Conservation (phyloP, 176 grass and related monocot genomes). For the Oryza rufipogon region DNA sequence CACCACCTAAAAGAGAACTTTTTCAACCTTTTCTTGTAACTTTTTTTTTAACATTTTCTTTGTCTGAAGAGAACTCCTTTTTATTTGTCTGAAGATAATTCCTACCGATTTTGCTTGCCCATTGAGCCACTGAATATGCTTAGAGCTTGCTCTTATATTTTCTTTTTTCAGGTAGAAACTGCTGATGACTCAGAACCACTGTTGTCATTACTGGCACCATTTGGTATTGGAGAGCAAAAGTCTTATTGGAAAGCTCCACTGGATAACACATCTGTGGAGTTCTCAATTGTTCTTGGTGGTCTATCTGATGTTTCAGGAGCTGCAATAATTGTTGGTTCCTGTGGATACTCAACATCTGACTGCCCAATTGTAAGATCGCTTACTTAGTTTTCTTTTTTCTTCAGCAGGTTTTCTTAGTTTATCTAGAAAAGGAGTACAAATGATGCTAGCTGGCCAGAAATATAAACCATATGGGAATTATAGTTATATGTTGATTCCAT, state of each 20-base stretch:
- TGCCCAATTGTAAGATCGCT: conserved; percentile 81
- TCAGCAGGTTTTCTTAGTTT: conserved; percentile 29
- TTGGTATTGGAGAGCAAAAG: conserved; percentile 66
- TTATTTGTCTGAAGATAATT: conserved; percentile 23
- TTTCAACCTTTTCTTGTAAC: not conserved
- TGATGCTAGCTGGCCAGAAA: conserved; percentile 1
- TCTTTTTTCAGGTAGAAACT: conserved; percentile 72
- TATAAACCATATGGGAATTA: not conserved
- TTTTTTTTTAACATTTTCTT: conserved; percentile 5
- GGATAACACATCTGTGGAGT: conserved; percentile 66
- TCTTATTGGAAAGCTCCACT: conserved; percentile 90
- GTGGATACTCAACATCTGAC: conserved; percentile 81
- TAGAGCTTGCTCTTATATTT: conserved; percentile 30
- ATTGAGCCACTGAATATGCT: conserved; percentile 13
- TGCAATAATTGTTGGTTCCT: conserved; percentile 84
- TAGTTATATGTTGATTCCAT: conserved; percentile 11
- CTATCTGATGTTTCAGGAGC: conserved; percentile 93
- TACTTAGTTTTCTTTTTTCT: conserved; percentile 28
- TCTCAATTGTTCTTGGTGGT: conserved; percentile 88
- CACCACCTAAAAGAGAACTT: not conserved
- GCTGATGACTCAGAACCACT: conserved; percentile 68
- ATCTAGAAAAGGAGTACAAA: conserved; percentile 1
- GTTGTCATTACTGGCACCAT: conserved; percentile 79
- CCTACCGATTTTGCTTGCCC: conserved; percentile 23
- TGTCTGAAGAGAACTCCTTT: conserved; percentile 29